phyloP scores from a whole-genome alignment of 2,329 filamentous ascomycete genomes.

The Colletotrichum phormii region DNA sequence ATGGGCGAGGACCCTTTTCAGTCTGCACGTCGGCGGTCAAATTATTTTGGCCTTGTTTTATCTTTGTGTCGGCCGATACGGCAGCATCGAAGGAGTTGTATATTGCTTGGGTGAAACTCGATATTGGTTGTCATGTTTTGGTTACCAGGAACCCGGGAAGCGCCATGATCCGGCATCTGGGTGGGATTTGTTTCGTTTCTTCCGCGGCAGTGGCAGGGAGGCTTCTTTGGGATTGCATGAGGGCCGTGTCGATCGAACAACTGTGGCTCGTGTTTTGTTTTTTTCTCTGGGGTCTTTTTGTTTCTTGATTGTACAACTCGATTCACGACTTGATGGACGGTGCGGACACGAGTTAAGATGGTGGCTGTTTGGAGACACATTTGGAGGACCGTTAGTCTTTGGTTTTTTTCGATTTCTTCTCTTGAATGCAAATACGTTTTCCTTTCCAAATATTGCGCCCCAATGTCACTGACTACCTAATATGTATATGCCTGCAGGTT shows the following conservation, averaged over 20 bases:
- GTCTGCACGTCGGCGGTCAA: slow-evolving; percentile 11
- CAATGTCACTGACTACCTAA: background rate
- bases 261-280: background rate
- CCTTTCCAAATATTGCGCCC: background rate
- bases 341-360: background rate
- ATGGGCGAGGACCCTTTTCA: slow-evolving; percentile 12
- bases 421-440: slow-evolving; percentile 11
- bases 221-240: background rate
- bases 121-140: background rate
- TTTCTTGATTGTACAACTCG: background rate
- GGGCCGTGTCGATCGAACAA: slow-evolving; percentile 12
- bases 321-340: background rate
- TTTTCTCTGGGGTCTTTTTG: background rate
- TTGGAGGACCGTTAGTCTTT: background rate
- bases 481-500: too few species aligned
- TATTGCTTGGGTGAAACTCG: slow-evolving; percentile 1
- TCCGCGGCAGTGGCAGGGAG: background rate
- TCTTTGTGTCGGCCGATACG: slow-evolving; percentile 20
- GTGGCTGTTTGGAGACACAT: background rate
- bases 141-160: background rate
- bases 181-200: slow-evolving; percentile 8
- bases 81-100: slow-evolving; percentile 22
- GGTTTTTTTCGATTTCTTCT: background rate
- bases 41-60: slow-evolving; percentile 22
- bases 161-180: background rate